Base-by-base conservation (phyloP, 2,329 filamentous ascomycete species). In the Lasiodiplodia citricola region DNA sequence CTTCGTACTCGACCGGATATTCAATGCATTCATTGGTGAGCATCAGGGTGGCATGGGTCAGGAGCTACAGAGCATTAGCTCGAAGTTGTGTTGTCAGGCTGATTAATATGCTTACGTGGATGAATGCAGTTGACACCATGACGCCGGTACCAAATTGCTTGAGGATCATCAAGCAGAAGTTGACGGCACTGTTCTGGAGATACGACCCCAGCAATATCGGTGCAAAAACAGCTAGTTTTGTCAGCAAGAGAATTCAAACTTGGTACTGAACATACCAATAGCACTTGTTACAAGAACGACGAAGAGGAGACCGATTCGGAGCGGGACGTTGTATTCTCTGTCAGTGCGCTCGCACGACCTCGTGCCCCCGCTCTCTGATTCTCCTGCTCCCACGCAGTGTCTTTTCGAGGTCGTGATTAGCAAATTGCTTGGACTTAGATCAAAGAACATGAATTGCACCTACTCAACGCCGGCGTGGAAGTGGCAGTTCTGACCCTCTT, bases 391-490 rank as follows among this genome's bases (percentile, higher is more conserved):
- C 14, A 87, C 84, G 71, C 90, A 92, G 73, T 92, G 87, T 70
- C 85, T 79, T 69, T 13, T 44, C 28, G 70, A 72, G 73, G 1
- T 13, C 74, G 66, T 16, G 68, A 60, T 31, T 41, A 60, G 70
- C 70, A 57, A 4, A 47, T 10, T 21, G 7, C 56, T 25, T 10
- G 14, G 8, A 28, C 6, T 3, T 4, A 11, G 8, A 25, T 25
- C 25, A 3, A 25, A 25, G 25, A 25, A 16, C 31, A 23, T 13
- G 2, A 2, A 7, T 44, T 13, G n/a, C 68, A 81, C 88, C 79
- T 81, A 92, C 90, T 92, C 89, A 25, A 93, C 88, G 47, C 91
- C 91, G 11, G 90, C 90, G 73, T 94, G 91, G 78, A 91, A 92
- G 75, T 94, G 91, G 72, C 90, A 93, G 73, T 87, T 83, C 71